A percentile compares a stretch with the other conserved stretches of the same genome.
phyloP scores from a whole-genome alignment of 2,329 filamentous ascomycete genomes.

The Bisporella sp. region DNA sequence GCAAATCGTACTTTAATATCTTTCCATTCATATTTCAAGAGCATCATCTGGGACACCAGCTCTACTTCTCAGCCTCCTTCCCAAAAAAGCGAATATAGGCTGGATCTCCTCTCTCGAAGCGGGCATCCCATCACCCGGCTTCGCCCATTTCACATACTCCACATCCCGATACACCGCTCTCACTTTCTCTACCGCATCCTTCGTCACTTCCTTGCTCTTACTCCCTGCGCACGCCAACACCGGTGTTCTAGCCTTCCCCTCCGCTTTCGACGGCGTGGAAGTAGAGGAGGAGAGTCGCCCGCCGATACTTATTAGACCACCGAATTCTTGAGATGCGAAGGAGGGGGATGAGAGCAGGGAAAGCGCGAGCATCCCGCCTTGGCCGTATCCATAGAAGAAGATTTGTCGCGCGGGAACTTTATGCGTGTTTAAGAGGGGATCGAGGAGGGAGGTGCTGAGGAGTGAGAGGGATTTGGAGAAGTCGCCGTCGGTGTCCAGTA shows the following conservation, averaged over 20 bases:
- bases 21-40: constrained; percentile 34
- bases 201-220: constrained; percentile 48
- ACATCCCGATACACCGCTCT: constrained; percentile 61
- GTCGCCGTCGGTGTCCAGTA: constrained; percentile 46
- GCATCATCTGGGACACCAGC: constrained; percentile 45
- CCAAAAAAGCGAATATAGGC: constrained; percentile 81
- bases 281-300: constrained; percentile 42
- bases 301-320: constrained; percentile 56
- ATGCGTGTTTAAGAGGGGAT: constrained; percentile 39
- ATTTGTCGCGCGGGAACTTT: constrained; percentile 42
- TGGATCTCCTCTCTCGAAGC: constrained; percentile 75
- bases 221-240: constrained; percentile 54
- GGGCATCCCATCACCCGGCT: constrained; percentile 76
- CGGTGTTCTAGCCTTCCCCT: constrained; percentile 53
- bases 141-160: constrained; percentile 61
- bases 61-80: constrained; percentile 52
- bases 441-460: constrained; percentile 36
- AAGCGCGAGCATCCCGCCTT: constrained; percentile 47
- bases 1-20: too few species aligned
- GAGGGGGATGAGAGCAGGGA: constrained; percentile 30
- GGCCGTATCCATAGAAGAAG: constrained; percentile 47
- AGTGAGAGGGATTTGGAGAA: constrained; percentile 37
- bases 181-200: constrained; percentile 55
- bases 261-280: constrained; percentile 16
- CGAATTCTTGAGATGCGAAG: background rate